These are phyloP conservation scores for Plasmodium vivax DNA, from an alignment of 169 alveolate genomes.

Conservation along the genomic window DNA sequence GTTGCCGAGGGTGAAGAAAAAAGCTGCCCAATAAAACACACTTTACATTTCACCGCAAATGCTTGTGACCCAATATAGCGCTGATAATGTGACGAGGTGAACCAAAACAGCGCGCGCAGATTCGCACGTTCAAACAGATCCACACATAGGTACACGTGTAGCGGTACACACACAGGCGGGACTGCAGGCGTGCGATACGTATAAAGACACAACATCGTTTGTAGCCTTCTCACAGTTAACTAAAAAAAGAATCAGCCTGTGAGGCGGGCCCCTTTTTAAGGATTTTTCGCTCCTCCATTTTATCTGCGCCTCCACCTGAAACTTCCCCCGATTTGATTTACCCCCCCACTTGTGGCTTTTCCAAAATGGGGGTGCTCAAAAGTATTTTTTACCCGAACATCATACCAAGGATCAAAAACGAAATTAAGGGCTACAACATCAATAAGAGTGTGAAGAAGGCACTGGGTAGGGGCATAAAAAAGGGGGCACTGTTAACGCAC, in stretches of 20 bases:
- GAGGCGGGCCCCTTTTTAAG: not conserved
- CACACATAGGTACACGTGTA: not conserved
- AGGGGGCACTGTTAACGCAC: not conserved
- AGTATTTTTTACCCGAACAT: slow-evolving; percentile 67
- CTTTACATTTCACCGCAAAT: not conserved
- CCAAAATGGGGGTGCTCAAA: slow-evolving; percentile 53
- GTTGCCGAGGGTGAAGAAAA: not conserved
- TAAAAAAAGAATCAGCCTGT: not conserved
- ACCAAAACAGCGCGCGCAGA: not conserved
- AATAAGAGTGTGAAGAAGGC: slow-evolving; percentile 52
- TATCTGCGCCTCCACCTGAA: not conserved
- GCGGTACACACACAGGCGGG: not conserved
- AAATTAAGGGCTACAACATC: slow-evolving; percentile 42
- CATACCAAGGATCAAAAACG: slow-evolving; percentile 45
- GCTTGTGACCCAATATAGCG: not conserved
- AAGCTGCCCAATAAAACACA: not conserved
- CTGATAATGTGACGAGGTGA: not conserved
- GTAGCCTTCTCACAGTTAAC: not conserved
- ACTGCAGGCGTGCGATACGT: not conserved
- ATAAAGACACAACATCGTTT: not conserved
- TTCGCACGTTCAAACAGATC: not conserved
- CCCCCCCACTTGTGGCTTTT: not conserved
- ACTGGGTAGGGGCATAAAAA: slow-evolving; percentile 41
- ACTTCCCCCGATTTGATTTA: not conserved
- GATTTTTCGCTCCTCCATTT: not conserved